Conservation (phyloP, 768 basidiomycete species). For the Collybiopsis confluens region DNA sequence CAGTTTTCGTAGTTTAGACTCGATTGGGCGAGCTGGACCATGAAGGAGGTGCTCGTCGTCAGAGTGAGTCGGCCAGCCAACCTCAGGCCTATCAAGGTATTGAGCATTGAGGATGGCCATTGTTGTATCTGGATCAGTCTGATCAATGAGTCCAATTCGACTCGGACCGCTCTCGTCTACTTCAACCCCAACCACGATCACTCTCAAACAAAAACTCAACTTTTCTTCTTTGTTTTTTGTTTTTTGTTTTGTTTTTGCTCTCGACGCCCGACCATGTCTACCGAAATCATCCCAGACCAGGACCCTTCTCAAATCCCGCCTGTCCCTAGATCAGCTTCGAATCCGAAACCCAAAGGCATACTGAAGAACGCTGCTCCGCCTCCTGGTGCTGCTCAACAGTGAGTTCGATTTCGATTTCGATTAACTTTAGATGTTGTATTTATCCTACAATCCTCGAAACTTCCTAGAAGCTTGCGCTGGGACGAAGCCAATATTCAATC, state of each 20-base stretch:
- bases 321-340: conserved; percentile 57
- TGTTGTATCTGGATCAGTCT: no score
- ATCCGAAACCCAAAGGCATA: conserved; percentile 81
- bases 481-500: conserved; percentile 91
- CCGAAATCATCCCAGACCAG: conserved; percentile 37
- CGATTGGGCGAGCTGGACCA: no score
- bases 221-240: neutral
- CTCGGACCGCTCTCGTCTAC: no score
- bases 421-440: neutral
- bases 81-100: no score
- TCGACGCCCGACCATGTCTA: conserved; percentile 14
- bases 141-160: no score
- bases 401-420: conserved; percentile 27
- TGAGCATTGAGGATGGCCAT: no score
- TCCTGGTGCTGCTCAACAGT: conserved; percentile 47
- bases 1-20: no score
- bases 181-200: neutral
- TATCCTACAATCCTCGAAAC: conserved; percentile 9
- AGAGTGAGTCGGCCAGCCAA: no score
- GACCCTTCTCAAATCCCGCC: conserved; percentile 43
- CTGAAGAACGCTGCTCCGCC: conserved; percentile 73
- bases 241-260: neutral
- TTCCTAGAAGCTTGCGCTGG: conserved; percentile 74
- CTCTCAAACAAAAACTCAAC: neutral
- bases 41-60: no score